Base-by-base conservation (phyloP, 768 basidiomycete genomes). In the Ramaria sp. region DNA sequence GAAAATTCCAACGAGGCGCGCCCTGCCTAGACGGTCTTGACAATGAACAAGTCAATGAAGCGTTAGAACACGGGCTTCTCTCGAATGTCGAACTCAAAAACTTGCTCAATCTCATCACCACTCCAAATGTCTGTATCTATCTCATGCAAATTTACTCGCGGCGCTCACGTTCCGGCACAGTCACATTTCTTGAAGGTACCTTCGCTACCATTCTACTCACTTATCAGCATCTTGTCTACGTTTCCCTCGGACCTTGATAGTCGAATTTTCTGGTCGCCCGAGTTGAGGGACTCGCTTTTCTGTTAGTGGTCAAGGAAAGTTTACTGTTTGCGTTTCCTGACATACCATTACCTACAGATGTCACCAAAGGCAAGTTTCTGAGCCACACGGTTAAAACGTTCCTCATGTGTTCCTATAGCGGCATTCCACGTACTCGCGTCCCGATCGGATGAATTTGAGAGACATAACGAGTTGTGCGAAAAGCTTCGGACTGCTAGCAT, bases 181-280 rank as follows among this genome's bases (percentile, higher is more conserved):
- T 84, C 87, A 17, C 90, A 89, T 66, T 92, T 91, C 73, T 73
- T 92, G 63, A 92, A 92, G 72, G 86, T 86, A 27, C 84, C 88
- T 2, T 83, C 80, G 2, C 75, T 92, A 45, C 90, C 90, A 0
- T 91, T 87, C 73, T 80, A 90, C 66, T 81, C 78, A n/a, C 75
- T 92, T 46, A 75, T 83, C 59, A 85, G 84, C 59, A 75, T 89
- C 53, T 65, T 91, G 59, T 78, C 77, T 62, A 91, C 90, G 69
- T 88, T 91, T 70, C 90, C 89, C 0, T 71, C 76, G 24, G 87
- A 90, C 61, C 73, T 79, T 22, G 87, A 90, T 60, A 86, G 86
- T 59, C 76, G 83, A 22, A 81, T 86, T 3, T 88, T 88, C 64
- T 89, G 86, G 85, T 80, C 81, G 46, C 70, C 73, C 38, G 67